phyloP scores from a whole-genome alignment of 148 eudicot genomes.

The Arctostaphylos glauca region DNA sequence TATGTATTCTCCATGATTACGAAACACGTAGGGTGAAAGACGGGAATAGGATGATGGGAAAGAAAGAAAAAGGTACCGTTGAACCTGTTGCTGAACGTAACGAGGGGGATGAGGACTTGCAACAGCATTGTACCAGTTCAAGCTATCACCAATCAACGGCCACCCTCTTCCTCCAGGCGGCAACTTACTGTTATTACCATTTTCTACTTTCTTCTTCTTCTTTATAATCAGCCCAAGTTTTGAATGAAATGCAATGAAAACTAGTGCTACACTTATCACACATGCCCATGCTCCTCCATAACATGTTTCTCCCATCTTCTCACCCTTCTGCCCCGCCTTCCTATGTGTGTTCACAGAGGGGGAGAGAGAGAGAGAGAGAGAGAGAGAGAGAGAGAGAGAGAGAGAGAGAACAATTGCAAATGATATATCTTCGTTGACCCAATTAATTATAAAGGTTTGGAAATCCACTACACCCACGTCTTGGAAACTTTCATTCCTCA shows the following conservation, averaged over 20 bases:
- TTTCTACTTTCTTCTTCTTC: not conserved
- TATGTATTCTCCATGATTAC: too few relatives aligned
- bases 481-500: too few relatives aligned
- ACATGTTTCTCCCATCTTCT: conserved; percentile 4
- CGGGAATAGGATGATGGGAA: not conserved
- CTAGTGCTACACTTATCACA: not conserved
- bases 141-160: conserved; percentile 55
- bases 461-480: too few relatives aligned
- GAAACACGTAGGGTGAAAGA: too few relatives aligned
- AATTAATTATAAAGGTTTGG: too few relatives aligned
- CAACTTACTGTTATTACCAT: conserved; percentile 1
- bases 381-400: not conserved
- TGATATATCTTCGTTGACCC: not conserved
- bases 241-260: conserved; percentile 5
- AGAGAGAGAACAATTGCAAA: conserved; percentile 10
- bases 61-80: conserved; percentile 21
- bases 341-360: not conserved
- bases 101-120: conserved; percentile 58
- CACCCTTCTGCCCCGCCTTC: not conserved
- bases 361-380: not conserved
- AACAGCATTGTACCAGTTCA: conserved; percentile 51
- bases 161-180: conserved; percentile 53
- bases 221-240: not conserved
- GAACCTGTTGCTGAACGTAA: conserved; percentile 46
- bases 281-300: conserved; percentile 7